Evolutionary conservation across 345 rosid genomes (phyloP).

Genomic region (Carallia brachiata): DNA sequence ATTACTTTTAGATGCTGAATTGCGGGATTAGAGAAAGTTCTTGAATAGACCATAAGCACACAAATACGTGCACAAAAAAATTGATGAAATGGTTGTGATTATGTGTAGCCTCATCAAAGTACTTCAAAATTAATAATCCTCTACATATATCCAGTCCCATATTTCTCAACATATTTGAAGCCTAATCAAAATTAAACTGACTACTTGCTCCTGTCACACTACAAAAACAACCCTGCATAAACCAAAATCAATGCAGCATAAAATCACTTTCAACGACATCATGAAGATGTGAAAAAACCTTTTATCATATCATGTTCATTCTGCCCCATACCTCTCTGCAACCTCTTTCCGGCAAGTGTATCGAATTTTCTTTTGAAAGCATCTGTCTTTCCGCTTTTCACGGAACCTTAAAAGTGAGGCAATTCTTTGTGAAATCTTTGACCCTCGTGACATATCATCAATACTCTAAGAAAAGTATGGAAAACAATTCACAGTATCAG

Average conservation of each 20-base stretch:
- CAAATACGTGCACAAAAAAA: neutral
- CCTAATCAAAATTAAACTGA: no score
- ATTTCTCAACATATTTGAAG: no score
- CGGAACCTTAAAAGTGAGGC: slow-evolving; percentile 44
- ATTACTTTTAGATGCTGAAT: slow-evolving; percentile 11
- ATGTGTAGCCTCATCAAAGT: no score
- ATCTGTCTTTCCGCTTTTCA: slow-evolving; percentile 47
- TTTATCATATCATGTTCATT: neutral
- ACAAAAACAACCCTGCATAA: neutral
- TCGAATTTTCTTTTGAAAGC: slow-evolving; percentile 45
- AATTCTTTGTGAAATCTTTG: slow-evolving; percentile 42
- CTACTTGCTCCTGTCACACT: no score
- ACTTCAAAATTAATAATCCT: no score
- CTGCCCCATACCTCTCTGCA: slow-evolving; percentile 37
- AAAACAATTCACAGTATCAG: slow-evolving; percentile 6
- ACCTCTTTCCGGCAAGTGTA: slow-evolving; percentile 44
- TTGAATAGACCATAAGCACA: neutral
- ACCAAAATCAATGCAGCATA: neutral
- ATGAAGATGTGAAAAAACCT: neutral
- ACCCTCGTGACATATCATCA: slow-evolving; percentile 30
- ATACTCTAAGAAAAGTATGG: slow-evolving; percentile 28
- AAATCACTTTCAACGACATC: neutral
- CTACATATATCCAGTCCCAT: no score
- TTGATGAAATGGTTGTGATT: no score
- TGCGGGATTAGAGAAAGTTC: neutral